A percentile compares a stretch with the other conserved stretches of the same genome.
Conservation (phyloP, 352 stramenopile genomes). For the Pythium guiyangense region DNA sequence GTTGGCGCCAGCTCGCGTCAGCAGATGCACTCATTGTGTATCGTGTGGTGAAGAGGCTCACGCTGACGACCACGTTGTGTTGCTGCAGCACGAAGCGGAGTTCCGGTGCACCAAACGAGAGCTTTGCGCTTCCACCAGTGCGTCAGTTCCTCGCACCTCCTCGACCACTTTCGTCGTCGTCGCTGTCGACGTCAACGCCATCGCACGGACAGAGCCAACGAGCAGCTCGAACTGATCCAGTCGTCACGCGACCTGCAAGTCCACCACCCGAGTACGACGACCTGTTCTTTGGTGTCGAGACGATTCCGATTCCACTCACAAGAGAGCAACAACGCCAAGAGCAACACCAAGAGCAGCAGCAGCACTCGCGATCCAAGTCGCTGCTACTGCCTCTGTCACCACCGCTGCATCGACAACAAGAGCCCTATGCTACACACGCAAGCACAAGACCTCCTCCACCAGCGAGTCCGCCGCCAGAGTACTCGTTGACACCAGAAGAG, state of each 20-base stretch:
- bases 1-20: too few species aligned
- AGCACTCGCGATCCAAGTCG: constrained; percentile 1
- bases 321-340: too few species aligned
- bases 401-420: constrained; percentile 5
- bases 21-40: too few species aligned
- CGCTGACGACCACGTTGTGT: not conserved
- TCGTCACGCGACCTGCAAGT: constrained; percentile 23
- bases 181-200: constrained; percentile 7
- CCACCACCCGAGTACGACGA: constrained; percentile 54
- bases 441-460: not conserved
- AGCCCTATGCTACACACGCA: not conserved
- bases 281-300: constrained; percentile 69
- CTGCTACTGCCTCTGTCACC: not conserved
- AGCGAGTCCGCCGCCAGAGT: not conserved
- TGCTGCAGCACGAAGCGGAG: constrained; percentile 5
- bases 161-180: constrained; percentile 5
- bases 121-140: constrained; percentile 22
- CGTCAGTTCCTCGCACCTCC: constrained; percentile 14
- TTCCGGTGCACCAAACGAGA: constrained; percentile 9
- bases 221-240: not conserved
- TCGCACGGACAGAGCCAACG: not conserved
- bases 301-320: constrained; percentile 19
- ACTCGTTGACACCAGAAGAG: constrained; percentile 28
- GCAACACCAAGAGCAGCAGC: too few species aligned
- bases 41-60: not conserved